Percentiles rank a stretch among this genome's conserved stretches.
Conservation (phyloP, 257 asterid species). For the Solanum bulbocastanum region DNA sequence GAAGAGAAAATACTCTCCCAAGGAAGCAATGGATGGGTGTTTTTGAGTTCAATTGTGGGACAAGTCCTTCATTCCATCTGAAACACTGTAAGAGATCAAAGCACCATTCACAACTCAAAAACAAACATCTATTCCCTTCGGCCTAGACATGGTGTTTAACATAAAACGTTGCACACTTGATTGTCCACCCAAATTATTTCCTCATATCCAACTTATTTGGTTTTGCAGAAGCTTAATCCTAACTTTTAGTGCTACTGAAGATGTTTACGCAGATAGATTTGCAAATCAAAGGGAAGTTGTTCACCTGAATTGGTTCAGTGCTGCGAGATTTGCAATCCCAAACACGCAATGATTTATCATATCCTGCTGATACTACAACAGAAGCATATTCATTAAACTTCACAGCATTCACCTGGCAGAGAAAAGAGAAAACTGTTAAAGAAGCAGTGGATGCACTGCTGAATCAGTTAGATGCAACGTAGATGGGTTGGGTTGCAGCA, state of each 20-base stretch:
- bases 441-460: background rate
- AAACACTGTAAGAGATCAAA: background rate
- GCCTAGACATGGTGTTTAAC: background rate
- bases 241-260: background rate
- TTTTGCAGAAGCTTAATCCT: background rate
- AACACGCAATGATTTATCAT: slow-evolving; percentile 82
- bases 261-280: background rate
- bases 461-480: background rate
- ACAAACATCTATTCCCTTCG: background rate
- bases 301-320: slow-evolving; percentile 89
- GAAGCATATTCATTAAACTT: slow-evolving; percentile 74
- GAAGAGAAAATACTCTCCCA: background rate
- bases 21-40: background rate
- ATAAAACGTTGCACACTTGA: background rate
- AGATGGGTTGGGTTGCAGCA: background rate
- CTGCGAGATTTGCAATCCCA: slow-evolving; percentile 99
- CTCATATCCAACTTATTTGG: background rate
- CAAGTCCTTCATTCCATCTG: background rate
- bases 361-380: slow-evolving; percentile 88
- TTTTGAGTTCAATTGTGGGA: background rate
- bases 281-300: background rate
- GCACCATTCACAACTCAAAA: background rate
- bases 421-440: slow-evolving; percentile 1
- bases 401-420: slow-evolving; percentile 76
- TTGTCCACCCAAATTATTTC: background rate